A percentile compares a stretch with the other conserved stretches of the same genome.
phyloP scores from a whole-genome alignment of 495 filamentous ascomycete species.

The Staphylotrichum longicolle region DNA sequence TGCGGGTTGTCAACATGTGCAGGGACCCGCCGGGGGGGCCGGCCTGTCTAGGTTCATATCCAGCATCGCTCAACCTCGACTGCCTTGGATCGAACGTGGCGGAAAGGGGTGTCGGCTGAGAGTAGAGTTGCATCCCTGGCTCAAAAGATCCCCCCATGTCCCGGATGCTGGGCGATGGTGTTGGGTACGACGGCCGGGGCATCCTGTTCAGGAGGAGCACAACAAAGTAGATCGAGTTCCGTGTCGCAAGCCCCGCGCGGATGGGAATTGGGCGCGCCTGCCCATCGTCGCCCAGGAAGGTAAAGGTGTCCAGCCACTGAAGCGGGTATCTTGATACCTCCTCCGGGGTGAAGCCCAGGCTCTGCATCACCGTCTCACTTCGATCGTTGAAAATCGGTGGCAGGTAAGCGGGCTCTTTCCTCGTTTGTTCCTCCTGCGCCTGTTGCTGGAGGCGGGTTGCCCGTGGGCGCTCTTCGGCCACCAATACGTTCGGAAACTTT shows the following conservation, averaged over 20 bases:
- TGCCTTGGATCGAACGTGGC: conserved; percentile 44
- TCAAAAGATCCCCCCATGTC: conserved; percentile 49
- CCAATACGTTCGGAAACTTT: conserved; percentile 51
- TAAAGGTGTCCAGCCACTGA: conserved; percentile 50
- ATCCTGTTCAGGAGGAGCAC: conserved; percentile 42
- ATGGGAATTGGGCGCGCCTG: conserved; percentile 42
- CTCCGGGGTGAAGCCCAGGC: conserved; percentile 46
- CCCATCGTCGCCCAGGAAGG: conserved; percentile 48
- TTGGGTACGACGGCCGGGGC: conserved; percentile 39
- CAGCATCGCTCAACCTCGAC: conserved; percentile 36
- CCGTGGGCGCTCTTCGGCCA: conserved; percentile 49
- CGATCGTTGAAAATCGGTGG: conserved; percentile 54
- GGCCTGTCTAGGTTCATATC: conserved; percentile 37
- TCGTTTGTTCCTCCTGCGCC: conserved; percentile 49
- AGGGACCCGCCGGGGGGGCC: conserved; percentile 31
- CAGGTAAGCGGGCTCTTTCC: conserved; percentile 53
- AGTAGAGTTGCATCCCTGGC: conserved; percentile 38
- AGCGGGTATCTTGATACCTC: conserved; percentile 45
- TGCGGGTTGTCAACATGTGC: conserved; percentile 33
- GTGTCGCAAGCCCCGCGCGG: conserved; percentile 50
- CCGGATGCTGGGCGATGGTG: conserved; percentile 48
- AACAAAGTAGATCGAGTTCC: conserved; percentile 55
- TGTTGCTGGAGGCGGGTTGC: conserved; percentile 45
- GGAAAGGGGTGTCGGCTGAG: conserved; percentile 44
- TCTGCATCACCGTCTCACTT: conserved; percentile 49